Evolutionary conservation across 805 yeast species (phyloP).

Genomic region (Metschnikowia kofuensis): DNA sequence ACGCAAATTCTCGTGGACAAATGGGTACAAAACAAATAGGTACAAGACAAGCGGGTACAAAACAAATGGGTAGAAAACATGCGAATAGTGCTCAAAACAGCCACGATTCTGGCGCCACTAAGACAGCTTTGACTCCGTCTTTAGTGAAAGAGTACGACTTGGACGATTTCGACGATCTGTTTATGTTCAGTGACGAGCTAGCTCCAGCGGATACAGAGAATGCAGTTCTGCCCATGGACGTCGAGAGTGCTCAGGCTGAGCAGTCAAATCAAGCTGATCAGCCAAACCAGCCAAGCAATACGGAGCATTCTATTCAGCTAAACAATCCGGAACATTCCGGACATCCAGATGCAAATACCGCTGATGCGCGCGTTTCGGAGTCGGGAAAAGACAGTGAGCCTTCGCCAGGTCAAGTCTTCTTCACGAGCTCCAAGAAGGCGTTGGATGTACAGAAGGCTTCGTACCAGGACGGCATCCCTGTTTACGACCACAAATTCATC

Average conservation of each 20-base stretch:
- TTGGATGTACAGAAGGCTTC: slow-evolving; percentile 18
- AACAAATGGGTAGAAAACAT: too few species aligned
- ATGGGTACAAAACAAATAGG: too few species aligned
- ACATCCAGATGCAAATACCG: neutral
- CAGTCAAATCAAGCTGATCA: too few species aligned
- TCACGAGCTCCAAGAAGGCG: slow-evolving; percentile 20
- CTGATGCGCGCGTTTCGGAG: neutral
- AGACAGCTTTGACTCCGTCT: slow-evolving; percentile 5
- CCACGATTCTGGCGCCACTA: neutral
- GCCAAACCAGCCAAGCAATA: too few species aligned
- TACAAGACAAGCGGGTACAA: too few species aligned
- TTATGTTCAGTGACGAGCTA: slow-evolving; percentile 38
- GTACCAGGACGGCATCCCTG: slow-evolving; percentile 47
- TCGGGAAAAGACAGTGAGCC: neutral
- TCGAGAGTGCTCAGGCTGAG: neutral
- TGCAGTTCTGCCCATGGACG: neutral
- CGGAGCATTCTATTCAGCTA: too few species aligned
- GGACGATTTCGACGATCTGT: slow-evolving; percentile 41
- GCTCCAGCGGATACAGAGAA: neutral
- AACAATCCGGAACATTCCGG: neutral
- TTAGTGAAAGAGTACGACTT: slow-evolving; percentile 15
- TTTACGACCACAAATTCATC: slow-evolving; percentile 50
- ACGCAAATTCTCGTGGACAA: too few species aligned
- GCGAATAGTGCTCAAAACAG: neutral
- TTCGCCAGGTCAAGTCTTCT: slow-evolving; percentile 18